Base-by-base conservation (phyloP, 768 basidiomycete species). In the Tremella yokohamensis region DNA sequence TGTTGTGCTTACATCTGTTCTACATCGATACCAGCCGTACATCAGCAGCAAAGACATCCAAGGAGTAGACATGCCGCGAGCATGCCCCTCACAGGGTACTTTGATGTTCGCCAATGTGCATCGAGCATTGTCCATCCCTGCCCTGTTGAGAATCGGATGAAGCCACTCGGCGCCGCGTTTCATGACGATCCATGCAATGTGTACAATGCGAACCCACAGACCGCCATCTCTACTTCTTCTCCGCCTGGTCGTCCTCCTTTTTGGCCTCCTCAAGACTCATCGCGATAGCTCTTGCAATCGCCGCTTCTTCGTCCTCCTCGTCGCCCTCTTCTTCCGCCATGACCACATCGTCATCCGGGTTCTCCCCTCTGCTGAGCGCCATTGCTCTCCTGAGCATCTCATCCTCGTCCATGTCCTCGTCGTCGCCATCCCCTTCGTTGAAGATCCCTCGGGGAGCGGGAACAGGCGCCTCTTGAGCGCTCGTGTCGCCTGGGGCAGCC, bases 271-370 rank as follows among this genome's bases (percentile, higher is more conserved):
- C 63, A 64, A 94, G 87, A 72, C 91, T 94, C 90, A 94, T 90
- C 76, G 84, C 85, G 65, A 96, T 97, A 13, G 94, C 96, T 47
- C 84, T 80, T 47, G 86, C 84, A 72, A 97, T 97, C 29, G 87
- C 92, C 54, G 86, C 91, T 64, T 96, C 93, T 69, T 93, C 90
- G 59, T 87, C 73, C 0, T 79, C 82, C 8, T 69, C 78, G 18
- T 75, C 78, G 8, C 70, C 78, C 40, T 78, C 81, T 72, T 78
- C 62, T 16, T 57, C 65, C n/a, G 47, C 80, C 47, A 79, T 81
- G 37, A 84, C 84, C 0, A 63, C 74, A 24, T 71, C 72, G 15
- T 62, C 61, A 52, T 65, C 83, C 80, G 67, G 25, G 79, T 80
- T 59, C 82, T 84, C 22, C 80, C 82, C 56, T 76, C 79, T 24